These are phyloP conservation scores for Bryopsis sp. DNA, from an alignment of 139 green algal genomes.

Conservation along the genomic window DNA sequence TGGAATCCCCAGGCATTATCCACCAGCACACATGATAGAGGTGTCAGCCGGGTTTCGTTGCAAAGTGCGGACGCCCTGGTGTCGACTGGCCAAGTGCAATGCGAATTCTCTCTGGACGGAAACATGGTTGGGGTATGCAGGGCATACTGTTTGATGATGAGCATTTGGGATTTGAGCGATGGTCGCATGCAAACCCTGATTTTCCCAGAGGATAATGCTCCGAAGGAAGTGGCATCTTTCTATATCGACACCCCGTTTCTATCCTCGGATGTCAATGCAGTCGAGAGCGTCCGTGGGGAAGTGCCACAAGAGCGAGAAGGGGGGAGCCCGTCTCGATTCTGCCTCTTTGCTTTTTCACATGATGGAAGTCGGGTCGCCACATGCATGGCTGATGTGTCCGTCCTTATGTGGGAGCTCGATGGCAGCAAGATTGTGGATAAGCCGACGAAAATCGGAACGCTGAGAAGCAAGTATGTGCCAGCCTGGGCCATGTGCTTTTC, in stretches of 20 bases:
- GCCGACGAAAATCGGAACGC: not conserved
- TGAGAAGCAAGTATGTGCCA: not conserved
- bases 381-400: conserved; percentile 9
- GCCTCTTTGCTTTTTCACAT: conserved; percentile 3
- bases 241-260: too few species aligned
- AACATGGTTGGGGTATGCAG: not conserved
- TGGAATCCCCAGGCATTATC: not conserved
- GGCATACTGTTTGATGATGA: not conserved
- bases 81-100: not conserved
- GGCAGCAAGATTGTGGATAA: not conserved
- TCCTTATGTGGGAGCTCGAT: conserved; percentile 6
- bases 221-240: too few species aligned
- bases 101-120: conserved; percentile 9
- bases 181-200: not conserved
- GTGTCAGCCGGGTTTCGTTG: not conserved
- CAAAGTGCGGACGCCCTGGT: not conserved
- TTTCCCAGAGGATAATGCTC: too few species aligned
- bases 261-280: too few species aligned
- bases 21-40: not conserved
- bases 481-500: conserved; percentile 13
- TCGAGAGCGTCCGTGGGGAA: too few species aligned
- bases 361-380: conserved; percentile 5
- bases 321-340: too few species aligned
- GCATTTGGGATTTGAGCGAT: not conserved
- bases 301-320: too few species aligned